These are phyloP conservation scores for Hypocrella siamensis DNA, from an alignment of 2,329 filamentous ascomycete species.

Conservation along the genomic window DNA sequence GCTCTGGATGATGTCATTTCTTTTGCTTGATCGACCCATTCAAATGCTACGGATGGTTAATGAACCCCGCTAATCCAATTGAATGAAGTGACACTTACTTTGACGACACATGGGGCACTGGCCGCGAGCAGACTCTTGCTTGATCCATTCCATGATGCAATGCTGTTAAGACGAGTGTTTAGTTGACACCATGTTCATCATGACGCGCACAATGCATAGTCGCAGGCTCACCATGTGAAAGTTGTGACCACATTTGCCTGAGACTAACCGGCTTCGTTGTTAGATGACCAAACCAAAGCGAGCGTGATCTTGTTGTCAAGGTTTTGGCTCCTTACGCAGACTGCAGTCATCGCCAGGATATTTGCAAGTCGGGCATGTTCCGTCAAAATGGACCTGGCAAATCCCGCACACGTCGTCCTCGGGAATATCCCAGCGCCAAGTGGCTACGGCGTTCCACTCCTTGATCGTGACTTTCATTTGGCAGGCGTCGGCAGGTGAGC, in stretches of 20 bases:
- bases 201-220: too few species aligned
- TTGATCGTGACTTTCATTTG: conserved; percentile 93
- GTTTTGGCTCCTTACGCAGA: conserved; percentile 46
- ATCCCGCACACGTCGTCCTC: conserved; percentile 98
- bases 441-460: conserved; percentile 85
- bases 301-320: neutral
- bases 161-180: conserved; percentile 53
- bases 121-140: conserved; percentile 82
- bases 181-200: too few species aligned
- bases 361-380: conserved; percentile 94
- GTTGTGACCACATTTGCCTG: conserved; percentile 91
- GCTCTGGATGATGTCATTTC: conserved; percentile 13
- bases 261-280: conserved; percentile 43
- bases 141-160: conserved; percentile 91
- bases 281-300: neutral
- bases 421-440: conserved; percentile 95
- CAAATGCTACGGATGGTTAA: conserved; percentile 16
- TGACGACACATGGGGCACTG: conserved; percentile 98
- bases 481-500: too few species aligned
- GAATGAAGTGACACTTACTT: conserved; percentile 33
- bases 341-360: conserved; percentile 94
- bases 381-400: conserved; percentile 94
- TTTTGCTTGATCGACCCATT: conserved; percentile 22
- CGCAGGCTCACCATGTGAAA: conserved; percentile 82
- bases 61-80: neutral